Conservation (phyloP, 2,329 filamentous ascomycete species). For the Venturia nashicola region DNA sequence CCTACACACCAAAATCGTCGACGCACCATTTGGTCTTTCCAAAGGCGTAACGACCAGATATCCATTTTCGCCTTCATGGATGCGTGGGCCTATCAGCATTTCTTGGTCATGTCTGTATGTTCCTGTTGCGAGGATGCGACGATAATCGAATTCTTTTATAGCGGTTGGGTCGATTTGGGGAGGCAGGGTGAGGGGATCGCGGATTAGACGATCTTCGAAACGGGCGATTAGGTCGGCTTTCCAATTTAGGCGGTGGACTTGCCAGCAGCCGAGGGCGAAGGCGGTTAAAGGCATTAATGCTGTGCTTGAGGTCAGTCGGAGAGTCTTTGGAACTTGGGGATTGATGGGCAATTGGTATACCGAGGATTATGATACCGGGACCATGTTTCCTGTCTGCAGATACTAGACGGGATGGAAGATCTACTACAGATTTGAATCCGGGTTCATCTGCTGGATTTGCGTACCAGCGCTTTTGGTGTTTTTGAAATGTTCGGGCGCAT, state of each 20-base stretch:
- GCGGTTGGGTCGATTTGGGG: slow-evolving; percentile 70
- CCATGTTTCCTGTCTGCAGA: slow-evolving; percentile 65
- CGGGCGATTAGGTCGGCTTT: slow-evolving; percentile 86
- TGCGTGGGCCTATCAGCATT: slow-evolving; percentile 87
- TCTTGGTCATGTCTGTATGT: slow-evolving; percentile 76
- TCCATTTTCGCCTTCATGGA: slow-evolving; percentile 80
- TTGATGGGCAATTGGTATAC: slow-evolving; percentile 26
- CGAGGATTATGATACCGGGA: slow-evolving; percentile 66
- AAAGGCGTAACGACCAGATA: slow-evolving; percentile 87
- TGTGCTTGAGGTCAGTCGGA: slow-evolving; percentile 14
- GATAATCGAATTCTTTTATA: slow-evolving; percentile 82
- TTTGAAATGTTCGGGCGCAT: slow-evolving; percentile 2
- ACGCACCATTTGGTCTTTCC: slow-evolving; percentile 41
- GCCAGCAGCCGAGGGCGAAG: slow-evolving; percentile 86
- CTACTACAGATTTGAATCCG: slow-evolving; percentile 72
- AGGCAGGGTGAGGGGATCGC: slow-evolving; percentile 74
- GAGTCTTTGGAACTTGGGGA: neutral
- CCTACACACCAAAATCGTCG: slow-evolving; percentile 71
- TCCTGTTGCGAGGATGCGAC: slow-evolving; percentile 66
- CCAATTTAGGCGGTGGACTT: slow-evolving; percentile 84
- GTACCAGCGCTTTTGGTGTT: slow-evolving; percentile 17
- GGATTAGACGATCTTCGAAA: slow-evolving; percentile 82
- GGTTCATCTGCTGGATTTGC: slow-evolving; percentile 58
- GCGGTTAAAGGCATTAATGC: slow-evolving; percentile 85
- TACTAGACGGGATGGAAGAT: slow-evolving; percentile 72